phyloP scores from a whole-genome alignment of 129 eudicot genomes.

The Saposhnikovia divaricata region DNA sequence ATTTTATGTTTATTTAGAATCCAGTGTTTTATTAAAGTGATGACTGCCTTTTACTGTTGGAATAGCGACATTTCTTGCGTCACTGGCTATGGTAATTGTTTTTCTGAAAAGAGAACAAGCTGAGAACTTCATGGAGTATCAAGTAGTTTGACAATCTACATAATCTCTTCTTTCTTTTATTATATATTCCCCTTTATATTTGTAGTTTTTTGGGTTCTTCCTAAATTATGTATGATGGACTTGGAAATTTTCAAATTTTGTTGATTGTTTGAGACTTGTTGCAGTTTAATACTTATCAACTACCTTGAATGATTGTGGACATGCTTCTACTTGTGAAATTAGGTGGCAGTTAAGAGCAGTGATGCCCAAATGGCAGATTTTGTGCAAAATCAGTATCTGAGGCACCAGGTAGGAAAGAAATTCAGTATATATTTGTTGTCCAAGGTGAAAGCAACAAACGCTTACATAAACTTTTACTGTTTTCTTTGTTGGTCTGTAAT shows the following conservation, averaged over 20 bases:
- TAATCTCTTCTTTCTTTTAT: neutral
- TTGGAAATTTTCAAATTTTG: neutral
- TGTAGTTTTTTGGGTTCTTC: neutral
- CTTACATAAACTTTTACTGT: neutral
- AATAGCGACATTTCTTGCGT: too few relatives aligned
- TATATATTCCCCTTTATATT: neutral
- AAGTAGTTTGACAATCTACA: constrained; percentile 39
- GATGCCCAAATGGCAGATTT: constrained; percentile 89
- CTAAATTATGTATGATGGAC: neutral
- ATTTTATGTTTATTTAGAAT: too few relatives aligned
- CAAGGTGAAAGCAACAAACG: neutral
- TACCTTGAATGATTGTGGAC: constrained; percentile 3
- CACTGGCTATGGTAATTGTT: too few relatives aligned
- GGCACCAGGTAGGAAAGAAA: constrained; percentile 55
- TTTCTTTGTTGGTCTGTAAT: neutral
- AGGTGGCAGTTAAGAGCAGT: constrained; percentile 67
- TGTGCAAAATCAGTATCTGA: constrained; percentile 69
- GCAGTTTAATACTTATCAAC: neutral
- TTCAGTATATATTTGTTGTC: neutral
- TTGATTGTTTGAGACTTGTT: neutral
- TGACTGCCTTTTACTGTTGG: too few relatives aligned
- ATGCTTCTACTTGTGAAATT: constrained; percentile 17
- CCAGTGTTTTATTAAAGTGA: too few relatives aligned
- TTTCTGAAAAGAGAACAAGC: constrained; percentile 93
- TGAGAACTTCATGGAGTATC: constrained; percentile 92